These are phyloP conservation scores for Chaetomium fimeti DNA, from an alignment of 495 filamentous ascomycete species.

Conservation along the genomic window DNA sequence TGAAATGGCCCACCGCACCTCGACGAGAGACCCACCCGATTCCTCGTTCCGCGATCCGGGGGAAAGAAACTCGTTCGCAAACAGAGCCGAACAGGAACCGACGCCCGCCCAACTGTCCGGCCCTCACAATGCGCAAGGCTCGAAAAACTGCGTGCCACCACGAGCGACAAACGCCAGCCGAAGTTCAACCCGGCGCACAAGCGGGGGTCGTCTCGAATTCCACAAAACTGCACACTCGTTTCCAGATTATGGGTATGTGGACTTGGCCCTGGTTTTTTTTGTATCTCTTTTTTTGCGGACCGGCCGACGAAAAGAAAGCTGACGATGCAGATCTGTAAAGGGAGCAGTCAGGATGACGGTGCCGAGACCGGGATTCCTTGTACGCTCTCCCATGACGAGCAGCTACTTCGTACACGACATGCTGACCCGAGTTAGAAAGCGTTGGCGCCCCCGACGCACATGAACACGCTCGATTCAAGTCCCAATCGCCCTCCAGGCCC, in stretches of 20 bases:
- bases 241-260: constrained; percentile 37
- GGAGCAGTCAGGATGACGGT: constrained; percentile 31
- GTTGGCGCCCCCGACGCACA: neutral
- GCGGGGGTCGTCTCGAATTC: constrained; percentile 22
- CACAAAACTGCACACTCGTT: constrained; percentile 30
- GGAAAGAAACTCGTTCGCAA: constrained; percentile 8
- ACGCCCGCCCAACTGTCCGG: constrained; percentile 2
- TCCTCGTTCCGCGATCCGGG: neutral
- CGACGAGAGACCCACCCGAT: constrained; percentile 11
- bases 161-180: neutral
- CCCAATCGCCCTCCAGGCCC: neutral
- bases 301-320: constrained; percentile 8
- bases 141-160: constrained; percentile 7
- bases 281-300: neutral
- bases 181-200: constrained; percentile 10
- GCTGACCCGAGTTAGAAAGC: constrained; percentile 12
- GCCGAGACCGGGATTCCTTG: neutral
- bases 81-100: neutral
- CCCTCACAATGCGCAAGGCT: constrained; percentile 27
- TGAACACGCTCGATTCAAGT: constrained; percentile 20
- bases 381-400: neutral
- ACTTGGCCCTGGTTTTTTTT: neutral
- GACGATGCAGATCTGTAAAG: constrained; percentile 27
- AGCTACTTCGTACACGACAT: neutral
- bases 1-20: neutral